phyloP scores from a whole-genome alignment of 257 asterid species.

The Thymus mandschuricus region DNA sequence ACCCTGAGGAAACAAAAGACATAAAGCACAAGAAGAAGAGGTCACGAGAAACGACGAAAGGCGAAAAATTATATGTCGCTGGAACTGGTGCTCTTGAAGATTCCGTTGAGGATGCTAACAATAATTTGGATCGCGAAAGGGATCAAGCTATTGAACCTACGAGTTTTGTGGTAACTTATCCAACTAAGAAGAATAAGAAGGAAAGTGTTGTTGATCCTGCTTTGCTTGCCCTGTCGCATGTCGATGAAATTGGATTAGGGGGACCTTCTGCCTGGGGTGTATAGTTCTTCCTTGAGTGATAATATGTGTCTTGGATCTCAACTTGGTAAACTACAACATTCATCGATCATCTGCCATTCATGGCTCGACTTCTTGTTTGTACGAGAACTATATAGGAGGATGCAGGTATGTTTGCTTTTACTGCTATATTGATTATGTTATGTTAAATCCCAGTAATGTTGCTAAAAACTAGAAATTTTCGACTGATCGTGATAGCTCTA shows the following conservation, averaged over 20 bases:
- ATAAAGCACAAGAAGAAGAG: constrained; percentile 52
- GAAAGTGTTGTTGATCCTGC: constrained; percentile 38
- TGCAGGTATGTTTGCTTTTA: background rate
- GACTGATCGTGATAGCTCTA: no score
- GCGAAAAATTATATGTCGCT: constrained; percentile 36
- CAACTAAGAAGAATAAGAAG: constrained; percentile 48
- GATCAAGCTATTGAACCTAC: constrained; percentile 36
- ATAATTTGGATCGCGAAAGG: constrained; percentile 27
- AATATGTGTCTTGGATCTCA: background rate
- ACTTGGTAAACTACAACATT: background rate
- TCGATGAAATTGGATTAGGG: constrained; percentile 70
- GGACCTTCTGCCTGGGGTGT: constrained; percentile 84
- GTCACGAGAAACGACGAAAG: constrained; percentile 40
- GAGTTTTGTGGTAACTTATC: constrained; percentile 42
- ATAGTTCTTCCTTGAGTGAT: background rate
- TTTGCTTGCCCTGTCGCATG: constrained; percentile 44
- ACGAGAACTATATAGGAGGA: background rate
- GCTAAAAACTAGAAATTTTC: background rate
- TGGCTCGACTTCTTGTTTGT: background rate
- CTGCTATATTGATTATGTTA: background rate
- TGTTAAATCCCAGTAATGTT: background rate
- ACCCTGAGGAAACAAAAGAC: constrained; percentile 36
- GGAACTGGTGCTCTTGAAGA: constrained; percentile 42
- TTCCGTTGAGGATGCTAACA: constrained; percentile 17
- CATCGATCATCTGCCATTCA: background rate